phyloP scores from a whole-genome alignment of 2,329 filamentous ascomycete genomes.

The Davidsoniella eucalypti region DNA sequence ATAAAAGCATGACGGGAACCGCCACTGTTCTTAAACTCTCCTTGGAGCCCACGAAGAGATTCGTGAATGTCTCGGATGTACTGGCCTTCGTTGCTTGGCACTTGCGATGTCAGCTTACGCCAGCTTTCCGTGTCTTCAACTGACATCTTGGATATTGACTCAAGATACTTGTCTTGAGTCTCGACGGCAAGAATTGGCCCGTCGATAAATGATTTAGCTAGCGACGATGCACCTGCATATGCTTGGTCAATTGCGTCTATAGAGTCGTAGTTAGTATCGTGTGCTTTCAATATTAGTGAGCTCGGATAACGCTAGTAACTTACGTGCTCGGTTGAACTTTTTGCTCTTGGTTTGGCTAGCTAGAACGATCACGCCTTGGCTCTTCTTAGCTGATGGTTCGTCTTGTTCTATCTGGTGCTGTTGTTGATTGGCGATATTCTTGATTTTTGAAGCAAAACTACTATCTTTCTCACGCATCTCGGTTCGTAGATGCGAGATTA shows the following conservation, averaged over 20 bases:
- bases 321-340: slow-evolving; percentile 63
- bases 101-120: slow-evolving; percentile 63
- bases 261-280: neutral
- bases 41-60: slow-evolving; percentile 48
- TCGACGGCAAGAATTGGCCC: slow-evolving; percentile 80
- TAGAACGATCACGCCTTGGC: slow-evolving; percentile 71
- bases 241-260: slow-evolving; percentile 66
- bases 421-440: slow-evolving; percentile 17
- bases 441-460: slow-evolving; percentile 33
- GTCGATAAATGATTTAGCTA: slow-evolving; percentile 54
- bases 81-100: slow-evolving; percentile 60
- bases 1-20: slow-evolving; percentile 62
- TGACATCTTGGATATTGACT: slow-evolving; percentile 55
- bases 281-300: neutral
- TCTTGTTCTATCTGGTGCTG: neutral
- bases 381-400: slow-evolving; percentile 14
- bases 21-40: slow-evolving; percentile 34
- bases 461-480: slow-evolving; percentile 69
- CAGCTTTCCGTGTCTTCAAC: slow-evolving; percentile 72
- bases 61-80: slow-evolving; percentile 74
- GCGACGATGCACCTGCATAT: slow-evolving; percentile 38
- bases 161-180: slow-evolving; percentile 67
- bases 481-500: slow-evolving; percentile 63
- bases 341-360: slow-evolving; percentile 70
- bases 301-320: neutral